These are phyloP conservation scores for Hygrocybe punicea DNA, from an alignment of 768 basidiomycete species.

Conservation along the genomic window DNA sequence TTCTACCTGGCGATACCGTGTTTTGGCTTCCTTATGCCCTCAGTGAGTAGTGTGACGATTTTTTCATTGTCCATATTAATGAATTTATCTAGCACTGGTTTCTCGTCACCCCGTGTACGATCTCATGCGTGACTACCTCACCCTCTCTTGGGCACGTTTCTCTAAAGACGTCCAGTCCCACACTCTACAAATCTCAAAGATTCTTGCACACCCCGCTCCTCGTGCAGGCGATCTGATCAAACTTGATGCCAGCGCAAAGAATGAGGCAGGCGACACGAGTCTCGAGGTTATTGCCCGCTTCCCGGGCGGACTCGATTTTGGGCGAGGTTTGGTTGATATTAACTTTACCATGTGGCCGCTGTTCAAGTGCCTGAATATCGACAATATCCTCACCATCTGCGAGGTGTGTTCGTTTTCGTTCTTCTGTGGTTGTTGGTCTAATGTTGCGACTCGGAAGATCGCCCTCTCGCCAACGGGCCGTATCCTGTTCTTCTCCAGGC, in stretches of 20 bases:
- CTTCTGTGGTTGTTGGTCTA: not conserved
- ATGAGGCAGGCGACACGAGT: conserved; percentile 47
- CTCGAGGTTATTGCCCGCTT: conserved; percentile 87
- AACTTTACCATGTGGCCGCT: conserved; percentile 98
- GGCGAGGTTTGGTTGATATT: conserved; percentile 84
- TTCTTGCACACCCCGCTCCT: conserved; percentile 82
- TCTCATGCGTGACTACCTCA: conserved; percentile 91
- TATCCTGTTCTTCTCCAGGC: conserved; percentile 81
- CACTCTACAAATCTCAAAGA: conserved; percentile 84
- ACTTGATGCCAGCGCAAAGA: conserved; percentile 74
- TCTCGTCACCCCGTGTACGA: conserved; percentile 94
- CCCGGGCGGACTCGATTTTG: conserved; percentile 92
- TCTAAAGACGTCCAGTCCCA: conserved; percentile 93
- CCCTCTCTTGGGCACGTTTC: conserved; percentile 93
- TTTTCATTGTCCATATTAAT: conserved; percentile 9
- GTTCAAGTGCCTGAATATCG: conserved; percentile 88
- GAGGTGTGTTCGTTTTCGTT: conserved; percentile 46
- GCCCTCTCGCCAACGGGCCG: conserved; percentile 75
- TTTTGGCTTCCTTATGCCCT: conserved; percentile 95
- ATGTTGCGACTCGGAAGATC: conserved; percentile 38
- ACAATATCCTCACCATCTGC: conserved; percentile 89
- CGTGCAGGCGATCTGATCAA: conserved; percentile 83
- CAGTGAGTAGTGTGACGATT: conserved; percentile 49
- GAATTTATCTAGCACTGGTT: conserved; percentile 59
- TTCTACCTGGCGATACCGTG: conserved; percentile 84